Percentiles rank a stretch among this genome's conserved stretches.
Evolutionary conservation across 176 grass and related monocot species (phyloP).

Genomic region (Zoysia japonica): DNA sequence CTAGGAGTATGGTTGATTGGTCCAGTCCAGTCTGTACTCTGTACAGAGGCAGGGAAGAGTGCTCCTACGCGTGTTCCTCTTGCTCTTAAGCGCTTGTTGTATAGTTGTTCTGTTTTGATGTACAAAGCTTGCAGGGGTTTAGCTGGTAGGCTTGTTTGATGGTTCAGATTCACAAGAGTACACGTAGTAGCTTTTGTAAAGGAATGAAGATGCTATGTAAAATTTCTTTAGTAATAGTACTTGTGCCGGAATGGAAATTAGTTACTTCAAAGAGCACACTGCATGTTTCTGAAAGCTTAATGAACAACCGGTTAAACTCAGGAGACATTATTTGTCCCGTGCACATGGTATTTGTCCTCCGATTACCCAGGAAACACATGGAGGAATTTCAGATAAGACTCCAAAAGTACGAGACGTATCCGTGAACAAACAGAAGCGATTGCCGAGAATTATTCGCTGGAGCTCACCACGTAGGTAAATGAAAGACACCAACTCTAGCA

Average conservation of each 20-base stretch:
- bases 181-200: background rate
- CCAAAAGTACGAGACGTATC: background rate
- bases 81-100: too few species aligned
- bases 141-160: background rate
- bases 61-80: background rate
- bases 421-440: background rate
- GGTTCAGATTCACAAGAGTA: background rate
- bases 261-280: background rate
- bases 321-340: too few species aligned
- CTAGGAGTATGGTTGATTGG: background rate
- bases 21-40: too few species aligned
- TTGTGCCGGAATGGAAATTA: background rate
- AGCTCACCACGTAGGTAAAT: too few species aligned
- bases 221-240: background rate
- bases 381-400: background rate
- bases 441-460: background rate
- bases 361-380: background rate
- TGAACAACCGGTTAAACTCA: too few species aligned
- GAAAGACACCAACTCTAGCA: too few species aligned
- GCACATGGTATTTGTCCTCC: background rate
- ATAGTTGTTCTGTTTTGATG: background rate
- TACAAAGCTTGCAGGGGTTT: constrained; percentile 3
- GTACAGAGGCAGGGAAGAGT: background rate
- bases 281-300: background rate
- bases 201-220: background rate